Base-by-base conservation (phyloP, 2,329 filamentous ascomycete species). In the Colletotrichum cuscutae region DNA sequence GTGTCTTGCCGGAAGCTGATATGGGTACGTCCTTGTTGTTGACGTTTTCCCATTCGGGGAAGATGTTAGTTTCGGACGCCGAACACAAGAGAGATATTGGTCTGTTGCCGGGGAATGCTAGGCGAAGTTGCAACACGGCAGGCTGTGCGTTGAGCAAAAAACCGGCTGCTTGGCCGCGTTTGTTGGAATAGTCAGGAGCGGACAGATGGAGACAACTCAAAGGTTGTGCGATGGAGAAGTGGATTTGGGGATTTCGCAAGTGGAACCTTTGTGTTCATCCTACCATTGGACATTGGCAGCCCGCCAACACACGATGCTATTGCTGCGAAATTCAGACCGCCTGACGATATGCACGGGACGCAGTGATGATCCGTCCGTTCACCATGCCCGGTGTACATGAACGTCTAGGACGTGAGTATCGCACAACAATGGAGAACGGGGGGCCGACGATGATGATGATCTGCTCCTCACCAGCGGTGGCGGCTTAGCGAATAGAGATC, bases 191-290 rank as follows among this genome's bases (percentile, higher is more conserved):
- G 15, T 64, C 60, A 65, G 42, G 12, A 56, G 37, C 56, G 70
- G 70, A 59, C 46, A 53, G 57, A 72, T 46, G 58, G 69, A 37
- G 30, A 58, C 37, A 13, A n/a, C 52, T 58, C 28, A n/a, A 58
- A 58, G 19, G 57, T 56, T 58, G 67, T 68, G 65, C 24, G 56
- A 68, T 68, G 65, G 69, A 64, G 53, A 68, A 37, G 49, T 56
- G 62, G 62, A 11, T 28, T 35, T 49, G 19, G 28, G 32, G 19
- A 9, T 59, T 24, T 54, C 30, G 60, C 49, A 22, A 22, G 70
- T 65, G 59, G 70, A 60, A 32, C 12, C 19, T 52, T 22, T 30
- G 26, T 30, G 32, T 70, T 57, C 42, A 56, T 65, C 59, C 66
- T 65, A 70, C 60, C 53, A 72, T 65, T 26, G 30, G 59, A 2